phyloP scores from a whole-genome alignment of 1,284 basidiomycete species.

The Tylopilus orsonianus region DNA sequence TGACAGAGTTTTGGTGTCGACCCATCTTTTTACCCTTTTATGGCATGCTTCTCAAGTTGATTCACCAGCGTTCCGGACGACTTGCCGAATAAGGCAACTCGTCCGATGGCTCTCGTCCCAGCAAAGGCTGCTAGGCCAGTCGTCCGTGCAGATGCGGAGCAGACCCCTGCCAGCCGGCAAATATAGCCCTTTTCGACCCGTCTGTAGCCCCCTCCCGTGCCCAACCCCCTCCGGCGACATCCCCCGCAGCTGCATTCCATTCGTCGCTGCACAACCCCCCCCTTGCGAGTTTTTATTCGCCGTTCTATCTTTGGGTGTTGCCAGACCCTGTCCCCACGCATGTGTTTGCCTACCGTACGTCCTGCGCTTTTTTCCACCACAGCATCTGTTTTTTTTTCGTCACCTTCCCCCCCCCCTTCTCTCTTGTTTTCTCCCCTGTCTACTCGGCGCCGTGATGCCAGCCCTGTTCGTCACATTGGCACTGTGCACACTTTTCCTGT shows the following conservation, averaged over 20 bases:
- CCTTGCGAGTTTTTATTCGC: background rate
- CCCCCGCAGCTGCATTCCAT: background rate
- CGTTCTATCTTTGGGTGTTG: constrained; percentile 7
- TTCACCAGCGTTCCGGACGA: constrained; percentile 13
- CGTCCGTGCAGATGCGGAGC: background rate
- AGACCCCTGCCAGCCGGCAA: background rate
- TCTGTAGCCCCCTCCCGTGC: background rate
- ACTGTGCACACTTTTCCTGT: background rate
- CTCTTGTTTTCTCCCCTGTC: constrained; percentile 12
- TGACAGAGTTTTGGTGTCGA: background rate
- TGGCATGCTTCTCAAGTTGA: constrained; percentile 22
- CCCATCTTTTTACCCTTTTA: constrained; percentile 17
- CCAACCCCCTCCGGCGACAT: constrained; percentile 1
- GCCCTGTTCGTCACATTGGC: background rate
- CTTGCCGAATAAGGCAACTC: constrained; percentile 10
- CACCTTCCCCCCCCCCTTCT: constrained; percentile 11
- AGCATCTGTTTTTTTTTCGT: background rate
- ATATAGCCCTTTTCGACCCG: constrained; percentile 10
- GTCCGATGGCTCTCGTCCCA: constrained; percentile 5
- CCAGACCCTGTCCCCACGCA: background rate
- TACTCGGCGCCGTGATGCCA: background rate
- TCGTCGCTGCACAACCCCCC: constrained; percentile 1
- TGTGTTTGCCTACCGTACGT: background rate
- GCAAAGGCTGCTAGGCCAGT: background rate
- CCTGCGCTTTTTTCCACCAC: too few relatives aligned